These are phyloP conservation scores for Paecilomyces formosus DNA, from an alignment of 2,329 filamentous ascomycete genomes.

Conservation along the genomic window DNA sequence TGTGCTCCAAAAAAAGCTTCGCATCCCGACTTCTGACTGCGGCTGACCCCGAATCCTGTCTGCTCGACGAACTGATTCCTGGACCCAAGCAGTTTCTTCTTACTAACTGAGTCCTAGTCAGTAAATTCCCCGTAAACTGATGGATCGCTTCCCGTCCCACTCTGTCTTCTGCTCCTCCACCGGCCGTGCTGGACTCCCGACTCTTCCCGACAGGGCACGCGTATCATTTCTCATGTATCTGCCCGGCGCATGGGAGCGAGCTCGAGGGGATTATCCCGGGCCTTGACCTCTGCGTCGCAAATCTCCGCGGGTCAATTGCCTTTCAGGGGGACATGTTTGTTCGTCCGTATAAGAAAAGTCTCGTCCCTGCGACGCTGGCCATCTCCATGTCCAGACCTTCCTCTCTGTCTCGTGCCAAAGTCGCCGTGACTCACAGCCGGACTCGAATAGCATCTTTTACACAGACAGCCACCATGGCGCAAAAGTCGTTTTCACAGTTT, in stretches of 20 bases:
- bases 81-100: background rate
- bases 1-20: background rate
- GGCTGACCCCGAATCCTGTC: background rate
- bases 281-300: background rate
- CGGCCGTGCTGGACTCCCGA: slow-evolving; percentile 1
- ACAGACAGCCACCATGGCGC: background rate
- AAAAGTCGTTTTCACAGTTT: background rate
- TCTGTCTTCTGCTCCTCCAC: background rate
- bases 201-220: background rate
- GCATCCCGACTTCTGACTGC: background rate
- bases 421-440: background rate
- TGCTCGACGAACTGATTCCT: background rate
- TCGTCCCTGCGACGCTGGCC: background rate
- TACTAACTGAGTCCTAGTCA: no score
- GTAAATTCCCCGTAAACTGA: background rate
- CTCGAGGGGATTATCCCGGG: background rate
- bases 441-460: background rate
- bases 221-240: background rate
- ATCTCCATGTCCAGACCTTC: background rate
- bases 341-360: background rate
- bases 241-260: background rate
- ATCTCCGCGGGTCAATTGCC: background rate
- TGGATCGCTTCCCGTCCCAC: background rate
- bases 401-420: background rate
- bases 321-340: background rate